Conservation (phyloP, 805 yeast genomes). For the Candida tibetensis region DNA sequence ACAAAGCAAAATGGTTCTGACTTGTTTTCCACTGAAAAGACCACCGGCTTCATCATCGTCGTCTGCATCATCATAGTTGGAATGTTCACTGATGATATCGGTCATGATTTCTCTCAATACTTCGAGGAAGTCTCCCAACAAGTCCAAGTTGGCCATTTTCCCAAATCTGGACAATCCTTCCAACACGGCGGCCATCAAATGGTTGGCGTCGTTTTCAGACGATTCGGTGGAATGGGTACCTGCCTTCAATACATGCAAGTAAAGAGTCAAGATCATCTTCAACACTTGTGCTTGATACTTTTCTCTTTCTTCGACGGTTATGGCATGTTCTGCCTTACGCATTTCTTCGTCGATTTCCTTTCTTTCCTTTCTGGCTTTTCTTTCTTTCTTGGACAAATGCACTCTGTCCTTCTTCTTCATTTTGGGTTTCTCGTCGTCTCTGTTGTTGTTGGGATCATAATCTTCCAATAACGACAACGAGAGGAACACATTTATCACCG, state of each 20-base stretch:
- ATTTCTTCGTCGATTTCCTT: slow-evolving; percentile 87
- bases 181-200: slow-evolving; percentile 76
- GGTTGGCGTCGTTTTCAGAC: slow-evolving; percentile 48
- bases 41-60: slow-evolving; percentile 28
- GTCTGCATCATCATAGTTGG: slow-evolving; percentile 16
- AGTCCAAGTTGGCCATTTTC: slow-evolving; percentile 86
- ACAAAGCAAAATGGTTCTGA: slow-evolving; percentile 76
- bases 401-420: slow-evolving; percentile 83
- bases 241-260: slow-evolving; percentile 69
- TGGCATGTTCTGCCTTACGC: slow-evolving; percentile 80
- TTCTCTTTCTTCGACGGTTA: slow-evolving; percentile 85
- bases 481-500: slow-evolving; percentile 69
- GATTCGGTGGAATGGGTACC: slow-evolving; percentile 24
- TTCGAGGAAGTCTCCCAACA: slow-evolving; percentile 88
- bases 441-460: slow-evolving; percentile 64
- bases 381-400: slow-evolving; percentile 85
- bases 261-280: slow-evolving; percentile 66
- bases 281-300: slow-evolving; percentile 80
- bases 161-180: slow-evolving; percentile 92
- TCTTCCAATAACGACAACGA: slow-evolving; percentile 65
- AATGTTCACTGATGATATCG: slow-evolving; percentile 47
- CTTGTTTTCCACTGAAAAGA: slow-evolving; percentile 36
- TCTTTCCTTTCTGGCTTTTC: slow-evolving; percentile 82
- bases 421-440: slow-evolving; percentile 41
- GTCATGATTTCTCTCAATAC: slow-evolving; percentile 78